Evolutionary conservation across 2,329 filamentous ascomycete species (phyloP).

Genomic region (Colletotrichum tropicale): DNA sequence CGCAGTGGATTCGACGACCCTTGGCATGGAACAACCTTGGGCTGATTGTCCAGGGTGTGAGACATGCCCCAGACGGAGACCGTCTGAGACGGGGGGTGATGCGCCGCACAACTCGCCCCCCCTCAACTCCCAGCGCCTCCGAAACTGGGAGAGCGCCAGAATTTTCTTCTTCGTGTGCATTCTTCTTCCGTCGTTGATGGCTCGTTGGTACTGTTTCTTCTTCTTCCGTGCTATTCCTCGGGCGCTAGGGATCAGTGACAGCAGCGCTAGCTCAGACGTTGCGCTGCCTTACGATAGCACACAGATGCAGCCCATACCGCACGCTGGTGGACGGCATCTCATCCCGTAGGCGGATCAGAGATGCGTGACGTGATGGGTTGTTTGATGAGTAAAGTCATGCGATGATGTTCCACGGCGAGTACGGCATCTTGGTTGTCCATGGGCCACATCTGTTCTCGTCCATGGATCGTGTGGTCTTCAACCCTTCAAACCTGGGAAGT

Average conservation of each 20-base stretch:
- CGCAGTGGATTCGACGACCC: not conserved
- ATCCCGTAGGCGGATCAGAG: not conserved
- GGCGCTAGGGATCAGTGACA: not conserved
- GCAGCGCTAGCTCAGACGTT: not conserved
- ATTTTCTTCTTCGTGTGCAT: not conserved
- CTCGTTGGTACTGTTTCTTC: not conserved
- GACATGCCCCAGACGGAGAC: constrained; percentile 31
- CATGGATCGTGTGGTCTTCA: not conserved
- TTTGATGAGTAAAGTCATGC: constrained; percentile 10
- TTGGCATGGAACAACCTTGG: not conserved
- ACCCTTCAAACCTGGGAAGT: not conserved
- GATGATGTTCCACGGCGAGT: not conserved
- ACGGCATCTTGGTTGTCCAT: not conserved
- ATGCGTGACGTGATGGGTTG: constrained; percentile 8
- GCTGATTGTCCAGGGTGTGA: constrained; percentile 24
- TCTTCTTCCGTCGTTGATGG: not conserved
- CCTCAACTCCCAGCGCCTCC: constrained; percentile 5
- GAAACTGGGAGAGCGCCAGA: constrained; percentile 12
- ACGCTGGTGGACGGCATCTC: not conserved
- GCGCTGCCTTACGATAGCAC: not conserved
- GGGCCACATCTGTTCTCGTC: not conserved
- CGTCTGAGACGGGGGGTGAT: constrained; percentile 26
- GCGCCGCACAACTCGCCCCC: not conserved
- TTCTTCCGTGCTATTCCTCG: not conserved
- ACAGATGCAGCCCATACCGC: not conserved